Evolutionary conservation across 2,329 filamentous ascomycete species (phyloP).

Genomic region (Sclerotinia nivalis): DNA sequence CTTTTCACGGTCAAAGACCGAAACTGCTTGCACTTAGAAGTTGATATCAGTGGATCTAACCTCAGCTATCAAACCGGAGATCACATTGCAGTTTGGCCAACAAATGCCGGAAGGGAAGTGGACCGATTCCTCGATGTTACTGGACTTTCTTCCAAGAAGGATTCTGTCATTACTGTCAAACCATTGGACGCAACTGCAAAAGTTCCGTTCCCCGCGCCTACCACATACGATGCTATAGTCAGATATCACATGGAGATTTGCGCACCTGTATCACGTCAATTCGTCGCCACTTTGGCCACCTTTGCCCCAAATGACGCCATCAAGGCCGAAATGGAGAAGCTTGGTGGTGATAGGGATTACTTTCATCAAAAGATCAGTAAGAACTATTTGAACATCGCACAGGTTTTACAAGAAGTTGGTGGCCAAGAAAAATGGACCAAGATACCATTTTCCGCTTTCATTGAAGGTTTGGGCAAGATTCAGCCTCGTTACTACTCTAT

Average conservation of each 20-base stretch:
- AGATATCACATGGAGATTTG: slow-evolving; percentile 98
- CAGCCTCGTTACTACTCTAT: slow-evolving; percentile 99
- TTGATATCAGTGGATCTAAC: slow-evolving; percentile 87
- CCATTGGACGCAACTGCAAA: slow-evolving; percentile 92
- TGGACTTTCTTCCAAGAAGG: slow-evolving; percentile 72
- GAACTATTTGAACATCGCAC: slow-evolving; percentile 85
- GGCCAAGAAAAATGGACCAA: slow-evolving; percentile 76
- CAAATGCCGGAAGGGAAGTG: slow-evolving; percentile 88
- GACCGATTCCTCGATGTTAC: slow-evolving; percentile 83
- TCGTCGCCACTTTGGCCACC: slow-evolving; percentile 80
- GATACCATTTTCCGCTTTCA: slow-evolving; percentile 90
- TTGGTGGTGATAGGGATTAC: slow-evolving; percentile 92
- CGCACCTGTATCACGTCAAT: slow-evolving; percentile 93
- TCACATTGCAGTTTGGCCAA: slow-evolving; percentile 96
- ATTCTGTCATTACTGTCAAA: slow-evolving; percentile 85
- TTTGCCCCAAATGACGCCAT: slow-evolving; percentile 83
- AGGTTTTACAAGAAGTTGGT: slow-evolving; percentile 72
- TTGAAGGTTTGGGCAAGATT: slow-evolving; percentile 91
- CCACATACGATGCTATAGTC: slow-evolving; percentile 89
- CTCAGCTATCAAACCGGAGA: slow-evolving; percentile 94
- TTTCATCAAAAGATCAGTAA: slow-evolving; percentile 84
- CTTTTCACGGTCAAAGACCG: slow-evolving; percentile 85
- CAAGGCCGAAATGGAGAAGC: slow-evolving; percentile 84
- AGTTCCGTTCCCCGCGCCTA: slow-evolving; percentile 95
- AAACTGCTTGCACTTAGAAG: slow-evolving; percentile 95